A percentile compares a stretch with the other conserved stretches of the same genome.
phyloP scores from a whole-genome alignment of 345 rosid genomes.

The Kandelia obovata region DNA sequence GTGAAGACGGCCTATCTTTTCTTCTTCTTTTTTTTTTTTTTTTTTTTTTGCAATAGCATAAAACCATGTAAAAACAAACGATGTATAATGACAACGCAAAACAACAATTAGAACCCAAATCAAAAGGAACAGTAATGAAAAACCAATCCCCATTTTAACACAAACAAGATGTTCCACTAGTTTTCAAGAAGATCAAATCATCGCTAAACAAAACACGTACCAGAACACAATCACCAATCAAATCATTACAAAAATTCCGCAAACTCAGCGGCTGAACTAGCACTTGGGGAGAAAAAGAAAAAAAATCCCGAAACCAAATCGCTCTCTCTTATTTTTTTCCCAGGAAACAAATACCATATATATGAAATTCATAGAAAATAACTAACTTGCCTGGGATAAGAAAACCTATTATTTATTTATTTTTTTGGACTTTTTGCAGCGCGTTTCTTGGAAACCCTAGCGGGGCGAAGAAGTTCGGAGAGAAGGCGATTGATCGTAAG shows the following conservation, averaged over 20 bases:
- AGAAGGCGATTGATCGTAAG: slow-evolving; percentile 15
- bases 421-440: not conserved
- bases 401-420: not conserved
- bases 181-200: not conserved
- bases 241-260: not conserved
- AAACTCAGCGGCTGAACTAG: not conserved
- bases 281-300: not conserved
- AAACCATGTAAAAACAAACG: too few relatives aligned
- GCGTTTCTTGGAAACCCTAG: slow-evolving; percentile 42
- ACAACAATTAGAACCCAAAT: too few relatives aligned
- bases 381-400: slow-evolving; percentile 36
- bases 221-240: not conserved
- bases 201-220: not conserved
- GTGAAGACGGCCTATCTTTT: too few relatives aligned
- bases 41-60: too few relatives aligned
- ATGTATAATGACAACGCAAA: too few relatives aligned
- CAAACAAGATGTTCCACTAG: too few relatives aligned
- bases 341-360: not conserved
- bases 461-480: not conserved
- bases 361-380: not conserved
- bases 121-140: too few relatives aligned
- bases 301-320: too few relatives aligned
- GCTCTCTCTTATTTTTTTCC: not conserved
- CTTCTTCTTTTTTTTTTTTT: too few relatives aligned
- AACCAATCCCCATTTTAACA: too few relatives aligned